These are phyloP conservation scores for Russula dissimulans DNA, from an alignment of 768 basidiomycete genomes.

Conservation along the genomic window DNA sequence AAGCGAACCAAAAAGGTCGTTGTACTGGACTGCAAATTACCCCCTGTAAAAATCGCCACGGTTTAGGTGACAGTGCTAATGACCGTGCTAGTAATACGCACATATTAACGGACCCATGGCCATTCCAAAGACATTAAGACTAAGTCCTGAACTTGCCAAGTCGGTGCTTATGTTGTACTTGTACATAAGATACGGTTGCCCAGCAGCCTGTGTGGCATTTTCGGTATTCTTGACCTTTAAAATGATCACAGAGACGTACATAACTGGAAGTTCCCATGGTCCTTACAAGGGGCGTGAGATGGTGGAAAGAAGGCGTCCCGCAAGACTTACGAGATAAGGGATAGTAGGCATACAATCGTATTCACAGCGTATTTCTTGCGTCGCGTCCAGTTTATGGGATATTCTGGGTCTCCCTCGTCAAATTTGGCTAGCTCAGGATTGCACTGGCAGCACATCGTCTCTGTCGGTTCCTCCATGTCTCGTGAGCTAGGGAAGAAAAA, in stretches of 20 bases:
- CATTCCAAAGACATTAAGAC: conserved; percentile 22
- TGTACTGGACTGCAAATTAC: neutral
- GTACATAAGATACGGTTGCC: conserved; percentile 16
- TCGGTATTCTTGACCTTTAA: neutral
- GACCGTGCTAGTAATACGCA: conserved; percentile 1
- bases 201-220: conserved; percentile 15
- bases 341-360: conserved; percentile 1
- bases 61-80: neutral
- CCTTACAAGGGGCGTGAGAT: neutral
- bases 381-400: conserved; percentile 19
- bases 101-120: conserved; percentile 19
- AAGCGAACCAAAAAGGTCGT: neutral
- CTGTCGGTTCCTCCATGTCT: neutral
- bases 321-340: conserved; percentile 13
- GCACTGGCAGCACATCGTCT: neutral
- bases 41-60: neutral
- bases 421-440: conserved; percentile 9
- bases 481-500: no score
- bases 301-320: neutral
- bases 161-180: conserved; percentile 16
- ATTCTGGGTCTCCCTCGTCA: conserved; percentile 13
- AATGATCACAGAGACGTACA: conserved; percentile 8
- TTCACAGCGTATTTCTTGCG: conserved; percentile 8
- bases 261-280: conserved; percentile 20
- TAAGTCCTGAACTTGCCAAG: conserved; percentile 20